Percentiles rank a stretch among this genome's conserved stretches.
phyloP scores from a whole-genome alignment of 148 eudicot genomes.

The Beta vulgaris region DNA sequence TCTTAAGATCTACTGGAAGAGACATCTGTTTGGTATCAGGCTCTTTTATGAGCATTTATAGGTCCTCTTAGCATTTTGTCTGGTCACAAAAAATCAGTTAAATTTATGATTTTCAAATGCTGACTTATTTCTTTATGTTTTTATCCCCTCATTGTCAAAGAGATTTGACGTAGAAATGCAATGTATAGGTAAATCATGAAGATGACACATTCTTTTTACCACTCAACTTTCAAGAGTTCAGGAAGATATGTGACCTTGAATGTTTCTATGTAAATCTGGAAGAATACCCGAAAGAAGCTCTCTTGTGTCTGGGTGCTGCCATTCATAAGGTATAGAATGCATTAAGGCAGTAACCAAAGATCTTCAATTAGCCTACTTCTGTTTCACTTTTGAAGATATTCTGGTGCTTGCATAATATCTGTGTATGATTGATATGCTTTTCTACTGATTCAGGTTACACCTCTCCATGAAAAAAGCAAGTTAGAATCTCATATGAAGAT shows the following conservation, averaged over 20 bases:
- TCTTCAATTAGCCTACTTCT: not conserved
- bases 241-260: slow-evolving; percentile 48
- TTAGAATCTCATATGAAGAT: slow-evolving; percentile 48
- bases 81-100: not conserved
- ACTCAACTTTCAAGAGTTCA: slow-evolving; percentile 72
- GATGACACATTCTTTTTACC: slow-evolving; percentile 48
- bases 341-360: not conserved
- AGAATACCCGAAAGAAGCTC: slow-evolving; percentile 77
- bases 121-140: not conserved
- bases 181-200: slow-evolving; percentile 66
- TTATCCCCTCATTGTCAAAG: not conserved
- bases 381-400: not conserved
- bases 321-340: slow-evolving; percentile 64
- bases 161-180: slow-evolving; percentile 2
- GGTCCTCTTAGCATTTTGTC: not conserved
- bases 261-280: slow-evolving; percentile 51
- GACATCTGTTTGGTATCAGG: too few species aligned
- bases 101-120: not conserved
- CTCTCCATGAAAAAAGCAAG: slow-evolving; percentile 36
- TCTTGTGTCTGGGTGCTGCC: slow-evolving; percentile 88
- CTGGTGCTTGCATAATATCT: not conserved
- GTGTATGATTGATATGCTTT: slow-evolving; percentile 4
- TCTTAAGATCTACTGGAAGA: too few species aligned
- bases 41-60: not conserved
- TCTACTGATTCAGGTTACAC: slow-evolving; percentile 43